Conservation (phyloP, 1,139 yeast species). For the Tardiomyces digboiensis region DNA sequence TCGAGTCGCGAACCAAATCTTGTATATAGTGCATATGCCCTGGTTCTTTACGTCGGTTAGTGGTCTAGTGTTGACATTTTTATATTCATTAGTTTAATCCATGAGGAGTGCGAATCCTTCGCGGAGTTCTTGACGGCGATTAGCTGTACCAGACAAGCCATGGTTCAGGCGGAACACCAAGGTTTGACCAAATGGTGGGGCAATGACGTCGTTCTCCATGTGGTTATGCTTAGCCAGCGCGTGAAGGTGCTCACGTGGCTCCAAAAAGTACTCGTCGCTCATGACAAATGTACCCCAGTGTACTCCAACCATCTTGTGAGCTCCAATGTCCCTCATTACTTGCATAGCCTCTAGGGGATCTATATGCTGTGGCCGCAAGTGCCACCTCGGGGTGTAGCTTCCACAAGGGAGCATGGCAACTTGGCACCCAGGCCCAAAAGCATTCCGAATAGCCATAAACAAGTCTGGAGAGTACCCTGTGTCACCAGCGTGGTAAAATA, state of each 20-base stretch:
- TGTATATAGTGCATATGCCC: no score
- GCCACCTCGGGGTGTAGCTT: slow-evolving; percentile 94
- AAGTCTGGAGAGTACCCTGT: slow-evolving; percentile 77
- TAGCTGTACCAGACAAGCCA: background rate
- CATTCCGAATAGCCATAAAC: slow-evolving; percentile 52
- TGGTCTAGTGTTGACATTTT: no score
- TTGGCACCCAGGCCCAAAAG: slow-evolving; percentile 52
- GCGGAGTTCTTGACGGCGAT: background rate
- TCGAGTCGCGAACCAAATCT: slow-evolving; percentile 6
- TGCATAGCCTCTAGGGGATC: slow-evolving; percentile 69
- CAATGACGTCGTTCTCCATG: slow-evolving; percentile 30
- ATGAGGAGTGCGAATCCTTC: background rate
- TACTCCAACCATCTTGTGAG: slow-evolving; percentile 66
- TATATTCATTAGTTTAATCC: no score
- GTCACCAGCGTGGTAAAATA: slow-evolving; percentile 89
- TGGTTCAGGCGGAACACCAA: slow-evolving; percentile 26
- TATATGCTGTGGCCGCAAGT: slow-evolving; percentile 80
- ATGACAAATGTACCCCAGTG: slow-evolving; percentile 96
- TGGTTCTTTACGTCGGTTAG: no score
- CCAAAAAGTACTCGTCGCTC: slow-evolving; percentile 79
- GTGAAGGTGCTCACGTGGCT: slow-evolving; percentile 52
- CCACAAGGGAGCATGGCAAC: slow-evolving; percentile 86
- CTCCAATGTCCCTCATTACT: slow-evolving; percentile 54
- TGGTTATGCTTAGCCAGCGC: slow-evolving; percentile 14
- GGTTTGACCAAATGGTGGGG: slow-evolving; percentile 47